A percentile compares a stretch with the other conserved stretches of the same genome.
phyloP scores from a whole-genome alignment of 345 rosid genomes.

The Hypericum perforatum region DNA sequence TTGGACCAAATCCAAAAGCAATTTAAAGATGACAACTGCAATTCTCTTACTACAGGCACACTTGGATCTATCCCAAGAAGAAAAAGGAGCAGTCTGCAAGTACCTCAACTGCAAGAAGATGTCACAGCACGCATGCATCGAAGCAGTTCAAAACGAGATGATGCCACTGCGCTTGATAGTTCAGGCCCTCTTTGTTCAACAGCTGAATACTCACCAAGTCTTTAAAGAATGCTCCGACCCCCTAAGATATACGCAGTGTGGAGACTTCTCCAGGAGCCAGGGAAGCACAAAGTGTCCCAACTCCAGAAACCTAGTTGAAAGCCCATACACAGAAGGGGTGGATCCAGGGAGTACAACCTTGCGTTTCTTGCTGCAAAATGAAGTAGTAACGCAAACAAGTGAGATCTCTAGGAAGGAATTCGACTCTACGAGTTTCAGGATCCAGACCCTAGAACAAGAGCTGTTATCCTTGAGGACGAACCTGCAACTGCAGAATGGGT shows the following conservation, averaged over 20 bases:
- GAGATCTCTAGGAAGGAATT: slow-evolving; percentile 33
- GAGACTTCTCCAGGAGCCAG: slow-evolving; percentile 44
- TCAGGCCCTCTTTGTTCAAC: slow-evolving; percentile 69
- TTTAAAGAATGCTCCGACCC: slow-evolving; percentile 70
- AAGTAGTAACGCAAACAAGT: slow-evolving; percentile 20
- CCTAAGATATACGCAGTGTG: slow-evolving; percentile 31
- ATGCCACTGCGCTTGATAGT: slow-evolving; percentile 73
- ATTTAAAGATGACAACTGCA: too few relatives aligned
- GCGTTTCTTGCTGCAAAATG: slow-evolving; percentile 32
- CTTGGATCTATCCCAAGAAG: slow-evolving; percentile 44
- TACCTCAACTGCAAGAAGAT: slow-evolving; percentile 66
- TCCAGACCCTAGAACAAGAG: slow-evolving; percentile 65
- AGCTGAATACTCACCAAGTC: slow-evolving; percentile 62
- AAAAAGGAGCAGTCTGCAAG: slow-evolving; percentile 51
- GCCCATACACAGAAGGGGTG: slow-evolving; percentile 42
- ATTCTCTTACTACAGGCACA: slow-evolving; percentile 34
- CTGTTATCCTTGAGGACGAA: slow-evolving; percentile 43
- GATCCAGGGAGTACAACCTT: slow-evolving; percentile 32
- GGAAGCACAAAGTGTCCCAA: slow-evolving; percentile 48
- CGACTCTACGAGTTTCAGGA: slow-evolving; percentile 67
- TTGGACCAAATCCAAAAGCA: too few relatives aligned
- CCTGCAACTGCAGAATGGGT: slow-evolving; percentile 31
- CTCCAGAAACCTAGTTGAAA: slow-evolving; percentile 31
- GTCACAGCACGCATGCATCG: slow-evolving; percentile 59
- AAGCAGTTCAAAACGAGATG: slow-evolving; percentile 66